phyloP scores from a whole-genome alignment of 2,329 filamentous ascomycete genomes.

The Colletotrichum sp. region DNA sequence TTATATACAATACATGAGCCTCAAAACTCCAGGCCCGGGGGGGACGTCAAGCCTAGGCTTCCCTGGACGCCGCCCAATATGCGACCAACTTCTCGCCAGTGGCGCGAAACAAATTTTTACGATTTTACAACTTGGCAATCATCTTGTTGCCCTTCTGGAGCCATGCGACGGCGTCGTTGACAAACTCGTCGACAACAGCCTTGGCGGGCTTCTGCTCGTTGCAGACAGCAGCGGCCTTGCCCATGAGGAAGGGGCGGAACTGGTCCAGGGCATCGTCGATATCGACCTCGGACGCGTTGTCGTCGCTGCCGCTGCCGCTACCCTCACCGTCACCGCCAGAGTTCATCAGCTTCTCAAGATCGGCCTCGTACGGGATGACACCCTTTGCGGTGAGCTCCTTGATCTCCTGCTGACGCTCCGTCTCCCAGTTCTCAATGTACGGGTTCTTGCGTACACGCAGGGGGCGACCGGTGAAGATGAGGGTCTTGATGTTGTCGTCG shows the following conservation, averaged over 20 bases:
- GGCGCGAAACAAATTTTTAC: constrained; percentile 4
- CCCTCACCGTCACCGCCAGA: constrained; percentile 65
- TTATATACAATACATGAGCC: constrained; percentile 16
- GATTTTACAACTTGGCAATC: constrained; percentile 71
- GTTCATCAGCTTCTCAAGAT: constrained; percentile 80
- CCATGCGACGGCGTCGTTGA: constrained; percentile 77
- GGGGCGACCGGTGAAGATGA: constrained; percentile 98
- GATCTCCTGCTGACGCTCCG: constrained; percentile 87
- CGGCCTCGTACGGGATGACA: constrained; percentile 90
- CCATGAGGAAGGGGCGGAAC: constrained; percentile 92
- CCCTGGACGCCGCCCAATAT: neutral
- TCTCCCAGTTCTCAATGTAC: constrained; percentile 97
- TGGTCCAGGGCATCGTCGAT: constrained; percentile 91
- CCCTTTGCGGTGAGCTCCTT: constrained; percentile 90
- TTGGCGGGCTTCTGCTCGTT: constrained; percentile 93
- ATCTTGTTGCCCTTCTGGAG: constrained; percentile 72
- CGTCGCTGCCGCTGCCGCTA: constrained; percentile 72
- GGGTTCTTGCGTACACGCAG: constrained; percentile 91
- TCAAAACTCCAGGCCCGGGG: constrained; percentile 12
- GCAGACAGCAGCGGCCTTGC: constrained; percentile 92
- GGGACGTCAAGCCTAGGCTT: neutral
- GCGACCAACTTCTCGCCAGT: constrained; percentile 17
- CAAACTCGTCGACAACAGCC: constrained; percentile 93
- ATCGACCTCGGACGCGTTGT: constrained; percentile 69
- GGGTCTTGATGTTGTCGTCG: constrained; percentile 94